These are phyloP conservation scores for Penicillium coffeae DNA, from an alignment of 495 filamentous ascomycete genomes.

Conservation along the genomic window DNA sequence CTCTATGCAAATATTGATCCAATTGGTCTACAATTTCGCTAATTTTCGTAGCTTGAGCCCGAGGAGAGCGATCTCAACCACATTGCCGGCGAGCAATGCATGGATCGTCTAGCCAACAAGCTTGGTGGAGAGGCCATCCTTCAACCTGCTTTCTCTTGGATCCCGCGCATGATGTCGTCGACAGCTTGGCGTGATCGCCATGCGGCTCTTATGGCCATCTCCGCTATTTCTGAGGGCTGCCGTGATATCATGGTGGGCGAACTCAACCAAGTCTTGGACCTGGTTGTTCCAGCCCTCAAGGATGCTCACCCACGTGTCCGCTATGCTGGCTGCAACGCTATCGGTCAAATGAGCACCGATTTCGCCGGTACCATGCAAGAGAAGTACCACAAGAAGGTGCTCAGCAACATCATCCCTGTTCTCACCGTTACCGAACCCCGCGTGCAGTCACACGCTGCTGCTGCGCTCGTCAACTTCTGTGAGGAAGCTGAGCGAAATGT, in stretches of 20 bases:
- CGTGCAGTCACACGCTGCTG: slow-evolving; percentile 95
- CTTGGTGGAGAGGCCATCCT: slow-evolving; percentile 84
- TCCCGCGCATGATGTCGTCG: slow-evolving; percentile 96
- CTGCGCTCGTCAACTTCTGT: slow-evolving; percentile 97
- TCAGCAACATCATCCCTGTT: slow-evolving; percentile 89
- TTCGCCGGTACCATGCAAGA: slow-evolving; percentile 99
- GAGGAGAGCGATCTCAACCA: slow-evolving; percentile 98
- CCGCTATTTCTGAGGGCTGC: slow-evolving; percentile 97
- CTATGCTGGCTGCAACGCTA: slow-evolving; percentile 97
- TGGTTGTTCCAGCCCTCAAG: slow-evolving; percentile 88
- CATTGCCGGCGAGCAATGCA: slow-evolving; percentile 96
- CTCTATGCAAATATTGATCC: slow-evolving; percentile 9
- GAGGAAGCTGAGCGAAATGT: slow-evolving; percentile 94
- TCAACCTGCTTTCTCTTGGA: slow-evolving; percentile 92
- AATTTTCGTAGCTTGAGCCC: slow-evolving; percentile 63
- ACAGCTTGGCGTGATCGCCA: slow-evolving; percentile 93
- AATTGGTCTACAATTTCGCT: slow-evolving; percentile 9
- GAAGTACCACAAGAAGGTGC: slow-evolving; percentile 80
- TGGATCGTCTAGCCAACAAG: slow-evolving; percentile 97
- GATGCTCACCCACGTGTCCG: slow-evolving; percentile 92
- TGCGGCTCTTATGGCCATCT: slow-evolving; percentile 98
- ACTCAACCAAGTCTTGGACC: slow-evolving; percentile 84
- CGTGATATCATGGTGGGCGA: slow-evolving; percentile 94
- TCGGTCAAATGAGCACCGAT: slow-evolving; percentile 99
- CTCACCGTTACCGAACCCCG: slow-evolving; percentile 85